Conservation (phyloP, 257 asterid species). For the Anisodus tanguticus region DNA sequence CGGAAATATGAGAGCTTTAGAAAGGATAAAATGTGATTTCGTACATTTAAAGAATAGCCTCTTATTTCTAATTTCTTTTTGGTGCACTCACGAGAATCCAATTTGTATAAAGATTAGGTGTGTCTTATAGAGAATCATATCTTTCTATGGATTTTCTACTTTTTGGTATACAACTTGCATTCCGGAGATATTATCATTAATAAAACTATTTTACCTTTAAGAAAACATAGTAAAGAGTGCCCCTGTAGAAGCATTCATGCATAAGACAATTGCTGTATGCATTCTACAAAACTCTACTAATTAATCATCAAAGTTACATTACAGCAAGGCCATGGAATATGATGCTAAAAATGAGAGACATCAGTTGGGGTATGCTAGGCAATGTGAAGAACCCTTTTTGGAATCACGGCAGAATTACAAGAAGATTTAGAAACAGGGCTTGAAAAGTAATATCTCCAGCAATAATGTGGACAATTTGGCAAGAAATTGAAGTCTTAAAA, state of each 20-base stretch:
- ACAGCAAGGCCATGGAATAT: not conserved
- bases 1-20: not conserved
- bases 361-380: not conserved
- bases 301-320: not conserved
- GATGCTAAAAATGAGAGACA: not conserved
- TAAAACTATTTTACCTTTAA: not conserved
- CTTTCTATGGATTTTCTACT: not conserved
- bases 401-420: not conserved
- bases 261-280: not conserved
- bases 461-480: conserved; percentile 10
- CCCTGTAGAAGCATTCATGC: not conserved
- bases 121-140: not conserved
- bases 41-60: conserved; percentile 2
- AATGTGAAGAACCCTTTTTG: not conserved
- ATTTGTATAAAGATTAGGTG: not conserved
- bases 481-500: conserved; percentile 3
- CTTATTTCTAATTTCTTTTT: not conserved
- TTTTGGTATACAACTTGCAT: not conserved
- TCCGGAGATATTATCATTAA: not conserved
- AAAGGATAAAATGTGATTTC: not conserved
- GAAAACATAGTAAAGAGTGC: not conserved
- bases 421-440: not conserved
- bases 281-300: not conserved
- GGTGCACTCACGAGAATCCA: not conserved
- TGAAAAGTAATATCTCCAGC: conserved; percentile 17